Base-by-base conservation (phyloP, 75 land plant genomes). In the Picea sitchensis region DNA sequence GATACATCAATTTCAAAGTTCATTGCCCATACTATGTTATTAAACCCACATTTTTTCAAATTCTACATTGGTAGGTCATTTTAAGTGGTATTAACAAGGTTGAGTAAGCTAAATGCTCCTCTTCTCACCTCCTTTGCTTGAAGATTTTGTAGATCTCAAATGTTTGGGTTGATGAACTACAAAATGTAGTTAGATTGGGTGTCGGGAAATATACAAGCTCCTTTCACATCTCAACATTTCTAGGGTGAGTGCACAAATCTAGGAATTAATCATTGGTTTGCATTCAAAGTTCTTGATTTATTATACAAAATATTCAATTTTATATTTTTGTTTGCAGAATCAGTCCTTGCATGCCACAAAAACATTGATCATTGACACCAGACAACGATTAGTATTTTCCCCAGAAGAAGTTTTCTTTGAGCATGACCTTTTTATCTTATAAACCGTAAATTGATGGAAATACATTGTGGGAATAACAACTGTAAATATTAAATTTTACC, bases 81-180 rank as follows among this genome's bases (percentile, higher is more conserved):
- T 62, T 76, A 18, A 3, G 18, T 23, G 68, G 69, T 13, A 67
- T 5, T 47, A 41, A n/a, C 5, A 60, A 54, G 65, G 26, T 26
- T 26, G 65, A 79, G 71, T 57, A 63, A 6, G 6, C 2, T 59
- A 38, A 38, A 7, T 20, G 11, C 21, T 38, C 23, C 21, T 71
- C 36, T 71, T 5, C 51, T 71, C 8, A 71, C 15, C 73, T 47
- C 1, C 6, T 2, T 64, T 64, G 0, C 30, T 1, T 64, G 34
- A 17, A 84, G 12, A 18, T 44, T 20, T 71, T 71, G 38, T 85
- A 84, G 86, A 58, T 62, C 20, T 54, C 77, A 59, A 71, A n/a
- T 59, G 86, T 51, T 38, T 82, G 85, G 85, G 86, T 78, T 58
- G 81, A 69, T 57, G 86, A 85, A 56, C 75, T 85, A 14, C 85